phyloP scores from a whole-genome alignment of 2,329 filamentous ascomycete genomes.

The Fusarium subglutinans region DNA sequence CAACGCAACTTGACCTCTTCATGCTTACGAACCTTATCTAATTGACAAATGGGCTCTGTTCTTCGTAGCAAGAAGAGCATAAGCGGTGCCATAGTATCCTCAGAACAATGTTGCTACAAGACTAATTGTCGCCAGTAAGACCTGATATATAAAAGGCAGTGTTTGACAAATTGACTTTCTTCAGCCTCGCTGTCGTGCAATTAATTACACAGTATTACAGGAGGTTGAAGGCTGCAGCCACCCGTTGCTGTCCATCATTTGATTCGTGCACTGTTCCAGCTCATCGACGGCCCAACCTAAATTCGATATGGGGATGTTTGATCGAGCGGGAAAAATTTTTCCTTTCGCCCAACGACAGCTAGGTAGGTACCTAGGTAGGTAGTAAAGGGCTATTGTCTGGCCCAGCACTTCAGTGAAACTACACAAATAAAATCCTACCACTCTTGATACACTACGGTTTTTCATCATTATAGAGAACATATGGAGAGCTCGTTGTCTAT shows the following conservation, averaged over 20 bases:
- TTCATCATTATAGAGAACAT: neutral
- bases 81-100: neutral
- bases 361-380: neutral
- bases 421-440: neutral
- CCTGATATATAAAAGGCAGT: neutral
- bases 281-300: slow-evolving; percentile 4
- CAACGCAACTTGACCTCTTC: neutral
- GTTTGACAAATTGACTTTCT: neutral
- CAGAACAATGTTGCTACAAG: neutral
- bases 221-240: slow-evolving; percentile 8
- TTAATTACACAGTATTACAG: neutral
- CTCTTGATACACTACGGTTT: neutral
- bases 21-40: neutral
- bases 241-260: neutral
- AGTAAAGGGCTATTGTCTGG: slow-evolving; percentile 9
- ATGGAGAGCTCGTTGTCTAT: neutral
- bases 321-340: slow-evolving; percentile 30
- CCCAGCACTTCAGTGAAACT: slow-evolving; percentile 10
- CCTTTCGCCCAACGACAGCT: slow-evolving; percentile 14
- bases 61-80: neutral
- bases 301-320: neutral
- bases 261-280: slow-evolving; percentile 30
- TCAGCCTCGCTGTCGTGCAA: neutral
- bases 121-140: neutral
- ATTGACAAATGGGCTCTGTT: neutral